Evolutionary conservation across 108 stramenopile genomes (phyloP).

Genomic region (Bacterosira constricta): DNA sequence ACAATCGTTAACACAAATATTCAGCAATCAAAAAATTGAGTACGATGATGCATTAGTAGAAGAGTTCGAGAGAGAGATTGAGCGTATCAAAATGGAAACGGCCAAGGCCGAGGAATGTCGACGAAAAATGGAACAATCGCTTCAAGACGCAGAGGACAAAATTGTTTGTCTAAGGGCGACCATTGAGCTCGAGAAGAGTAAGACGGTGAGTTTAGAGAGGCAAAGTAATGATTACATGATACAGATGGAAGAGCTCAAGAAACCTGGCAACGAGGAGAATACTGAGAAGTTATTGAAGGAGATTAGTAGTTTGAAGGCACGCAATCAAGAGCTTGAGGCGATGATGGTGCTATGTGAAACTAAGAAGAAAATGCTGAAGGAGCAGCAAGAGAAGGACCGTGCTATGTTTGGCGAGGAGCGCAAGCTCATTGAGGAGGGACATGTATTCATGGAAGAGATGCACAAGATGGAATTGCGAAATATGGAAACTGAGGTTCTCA

Average conservation of each 20-base stretch:
- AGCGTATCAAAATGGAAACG: constrained; percentile 39
- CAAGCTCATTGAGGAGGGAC: not conserved
- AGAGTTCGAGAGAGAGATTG: constrained; percentile 44
- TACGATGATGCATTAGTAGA: constrained; percentile 29
- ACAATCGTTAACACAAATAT: too few relatives aligned
- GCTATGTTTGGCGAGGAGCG: not conserved
- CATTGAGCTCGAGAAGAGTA: constrained; percentile 27
- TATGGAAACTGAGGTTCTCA: not conserved
- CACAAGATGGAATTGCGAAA: not conserved
- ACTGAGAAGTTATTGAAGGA: constrained; percentile 1
- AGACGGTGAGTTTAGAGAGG: constrained; percentile 14
- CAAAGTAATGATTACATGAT: constrained; percentile 20
- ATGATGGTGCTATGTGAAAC: not conserved
- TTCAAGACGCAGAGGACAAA: constrained; percentile 34
- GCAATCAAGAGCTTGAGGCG: constrained; percentile 13
- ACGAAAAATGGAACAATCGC: constrained; percentile 18
- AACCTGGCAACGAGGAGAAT: constrained; percentile 12
- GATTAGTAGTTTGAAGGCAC: constrained; percentile 8
- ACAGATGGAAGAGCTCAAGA: constrained; percentile 28
- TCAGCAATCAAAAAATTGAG: constrained; percentile 19
- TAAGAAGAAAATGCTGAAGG: not conserved
- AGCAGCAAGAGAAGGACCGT: not conserved
- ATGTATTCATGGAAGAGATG: not conserved
- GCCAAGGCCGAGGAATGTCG: constrained; percentile 36
- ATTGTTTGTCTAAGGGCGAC: constrained; percentile 31